A percentile compares a stretch with the other conserved stretches of the same genome.
These are phyloP conservation scores for Calonectria montana DNA, from an alignment of 2,329 filamentous ascomycete species.

Conservation along the genomic window DNA sequence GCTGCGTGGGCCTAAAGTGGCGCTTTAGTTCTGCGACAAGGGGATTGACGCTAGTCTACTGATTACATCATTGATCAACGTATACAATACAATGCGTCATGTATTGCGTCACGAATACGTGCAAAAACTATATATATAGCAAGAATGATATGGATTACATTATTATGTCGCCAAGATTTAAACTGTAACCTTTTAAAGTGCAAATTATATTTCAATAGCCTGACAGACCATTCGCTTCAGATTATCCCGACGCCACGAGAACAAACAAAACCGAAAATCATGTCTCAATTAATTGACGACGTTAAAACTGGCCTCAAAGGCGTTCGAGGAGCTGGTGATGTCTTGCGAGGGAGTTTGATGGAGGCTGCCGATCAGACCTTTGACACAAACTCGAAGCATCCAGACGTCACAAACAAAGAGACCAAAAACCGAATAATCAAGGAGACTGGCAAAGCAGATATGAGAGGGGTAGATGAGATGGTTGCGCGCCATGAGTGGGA, in stretches of 20 bases:
- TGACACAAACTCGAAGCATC: constrained; percentile 29
- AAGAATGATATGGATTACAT: too few relatives aligned
- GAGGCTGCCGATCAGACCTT: constrained; percentile 37
- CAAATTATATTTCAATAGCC: too few relatives aligned
- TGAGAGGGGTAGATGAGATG: constrained; percentile 30
- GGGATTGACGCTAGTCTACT: too few relatives aligned
- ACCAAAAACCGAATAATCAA: constrained; percentile 22
- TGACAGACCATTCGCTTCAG: too few relatives aligned
- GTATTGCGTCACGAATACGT: too few relatives aligned
- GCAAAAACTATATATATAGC: too few relatives aligned
- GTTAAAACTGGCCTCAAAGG: constrained; percentile 40
- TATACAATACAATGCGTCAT: too few relatives aligned
- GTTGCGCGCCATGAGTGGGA: constrained; percentile 35
- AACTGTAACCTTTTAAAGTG: too few relatives aligned
- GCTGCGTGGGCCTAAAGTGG: too few relatives aligned
- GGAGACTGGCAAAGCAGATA: constrained; percentile 35
- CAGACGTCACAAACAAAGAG: background rate
- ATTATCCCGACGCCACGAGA: background rate
- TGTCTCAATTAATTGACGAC: constrained; percentile 25
- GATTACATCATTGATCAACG: too few relatives aligned
- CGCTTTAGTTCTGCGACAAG: too few relatives aligned
- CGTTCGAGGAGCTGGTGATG: constrained; percentile 37
- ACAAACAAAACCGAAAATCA: background rate
- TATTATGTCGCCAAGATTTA: too few relatives aligned
- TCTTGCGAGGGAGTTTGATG: constrained; percentile 31